These are phyloP conservation scores for Macrotyloma uniflorum DNA, from an alignment of 306 rosid genomes.

Conservation along the genomic window DNA sequence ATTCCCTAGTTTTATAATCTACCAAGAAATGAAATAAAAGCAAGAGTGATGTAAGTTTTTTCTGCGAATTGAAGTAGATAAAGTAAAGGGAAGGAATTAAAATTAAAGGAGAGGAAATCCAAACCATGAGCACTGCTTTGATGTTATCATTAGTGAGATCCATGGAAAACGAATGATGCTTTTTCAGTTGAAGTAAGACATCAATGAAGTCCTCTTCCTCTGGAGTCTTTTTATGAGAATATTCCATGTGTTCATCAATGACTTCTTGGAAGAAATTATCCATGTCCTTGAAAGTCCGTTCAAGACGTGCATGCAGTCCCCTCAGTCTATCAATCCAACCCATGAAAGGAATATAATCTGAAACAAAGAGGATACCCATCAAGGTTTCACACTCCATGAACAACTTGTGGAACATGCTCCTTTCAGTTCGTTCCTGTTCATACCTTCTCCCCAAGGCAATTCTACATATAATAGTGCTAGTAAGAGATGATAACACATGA, in stretches of 20 bases:
- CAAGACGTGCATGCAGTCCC: slow-evolving; percentile 22
- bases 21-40: too few relatives aligned
- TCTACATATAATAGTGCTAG: background rate
- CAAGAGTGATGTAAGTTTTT: too few relatives aligned
- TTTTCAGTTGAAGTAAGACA: slow-evolving; percentile 23
- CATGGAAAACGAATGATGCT: background rate
- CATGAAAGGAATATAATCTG: too few relatives aligned
- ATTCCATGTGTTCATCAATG: slow-evolving; percentile 17
- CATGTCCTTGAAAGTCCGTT: slow-evolving; percentile 11
- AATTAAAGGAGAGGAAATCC: background rate
- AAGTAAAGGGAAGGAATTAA: too few relatives aligned
- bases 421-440: slow-evolving; percentile 2
- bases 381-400: slow-evolving; percentile 5
- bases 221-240: background rate
- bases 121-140: slow-evolving; percentile 9
- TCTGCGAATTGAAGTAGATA: too few relatives aligned
- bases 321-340: slow-evolving; percentile 15
- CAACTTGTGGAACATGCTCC: background rate
- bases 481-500: background rate
- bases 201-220: slow-evolving; percentile 18
- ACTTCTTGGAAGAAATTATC: slow-evolving; percentile 25
- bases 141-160: slow-evolving; percentile 20
- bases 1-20: too few relatives aligned
- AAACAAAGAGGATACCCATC: background rate
- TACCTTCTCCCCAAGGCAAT: slow-evolving; percentile 24